These are phyloP conservation scores for Peltaster fructicola DNA, from an alignment of 2,329 filamentous ascomycete genomes.

Conservation along the genomic window DNA sequence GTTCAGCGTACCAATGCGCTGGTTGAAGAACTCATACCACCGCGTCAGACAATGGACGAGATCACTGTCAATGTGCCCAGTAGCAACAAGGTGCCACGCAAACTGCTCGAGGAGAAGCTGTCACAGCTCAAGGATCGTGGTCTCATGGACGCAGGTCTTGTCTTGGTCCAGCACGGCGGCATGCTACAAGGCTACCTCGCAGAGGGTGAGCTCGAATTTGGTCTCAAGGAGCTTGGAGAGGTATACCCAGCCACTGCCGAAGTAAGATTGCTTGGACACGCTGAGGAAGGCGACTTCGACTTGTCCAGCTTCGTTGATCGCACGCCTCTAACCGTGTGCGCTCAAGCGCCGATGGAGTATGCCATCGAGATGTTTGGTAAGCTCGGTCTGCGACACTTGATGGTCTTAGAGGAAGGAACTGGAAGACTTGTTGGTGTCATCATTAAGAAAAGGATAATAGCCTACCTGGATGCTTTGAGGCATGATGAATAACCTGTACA, in stretches of 20 bases:
- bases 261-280: constrained; percentile 23
- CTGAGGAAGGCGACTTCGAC: constrained; percentile 23
- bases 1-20: constrained; percentile 23
- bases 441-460: constrained; percentile 40
- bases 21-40: constrained; percentile 34
- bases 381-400: constrained; percentile 36
- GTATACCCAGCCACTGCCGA: constrained; percentile 18
- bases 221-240: constrained; percentile 21
- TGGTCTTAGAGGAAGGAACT: constrained; percentile 35
- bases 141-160: constrained; percentile 39
- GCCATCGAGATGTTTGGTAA: constrained; percentile 43
- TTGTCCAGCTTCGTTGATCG: constrained; percentile 35
- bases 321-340: constrained; percentile 33
- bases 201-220: constrained; percentile 36
- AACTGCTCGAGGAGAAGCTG: constrained; percentile 29
- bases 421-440: constrained; percentile 34
- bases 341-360: constrained; percentile 38
- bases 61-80: constrained; percentile 33
- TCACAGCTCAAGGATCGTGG: constrained; percentile 30
- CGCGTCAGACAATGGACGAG: constrained; percentile 36
- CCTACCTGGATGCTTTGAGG: constrained; percentile 34
- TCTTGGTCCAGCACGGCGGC: constrained; percentile 31
- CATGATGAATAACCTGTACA: too few species aligned
- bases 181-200: constrained; percentile 39
- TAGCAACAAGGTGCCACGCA: constrained; percentile 25